Evolutionary conservation across 495 filamentous ascomycete genomes (phyloP).

Genomic region (Poronia punctata): DNA sequence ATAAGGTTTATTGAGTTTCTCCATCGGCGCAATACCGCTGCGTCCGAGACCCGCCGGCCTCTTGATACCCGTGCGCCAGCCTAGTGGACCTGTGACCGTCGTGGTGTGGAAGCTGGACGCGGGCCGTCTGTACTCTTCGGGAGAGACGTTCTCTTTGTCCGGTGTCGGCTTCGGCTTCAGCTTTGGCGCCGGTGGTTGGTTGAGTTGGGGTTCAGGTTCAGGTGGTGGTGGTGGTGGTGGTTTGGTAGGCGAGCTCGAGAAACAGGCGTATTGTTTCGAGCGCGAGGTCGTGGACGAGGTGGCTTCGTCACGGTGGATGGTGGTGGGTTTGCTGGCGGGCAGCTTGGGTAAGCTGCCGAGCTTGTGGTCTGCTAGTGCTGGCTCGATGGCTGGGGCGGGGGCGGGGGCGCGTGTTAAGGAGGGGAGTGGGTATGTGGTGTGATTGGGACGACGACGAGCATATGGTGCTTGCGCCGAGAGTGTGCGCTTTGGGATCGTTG

Average conservation of each 20-base stretch:
- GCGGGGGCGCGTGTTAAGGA: slow-evolving; percentile 6
- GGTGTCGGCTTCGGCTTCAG: too few species aligned
- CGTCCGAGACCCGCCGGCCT: slow-evolving; percentile 26
- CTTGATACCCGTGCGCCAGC: slow-evolving; percentile 26
- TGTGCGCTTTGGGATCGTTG: slow-evolving; percentile 12
- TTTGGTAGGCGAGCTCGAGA: slow-evolving; percentile 41
- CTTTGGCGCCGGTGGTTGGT: too few species aligned
- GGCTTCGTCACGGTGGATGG: slow-evolving; percentile 1
- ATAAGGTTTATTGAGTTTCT: slow-evolving; percentile 38
- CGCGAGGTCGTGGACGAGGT: slow-evolving; percentile 11
- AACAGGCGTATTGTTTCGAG: slow-evolving; percentile 37
- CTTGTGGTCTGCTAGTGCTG: slow-evolving; percentile 30
- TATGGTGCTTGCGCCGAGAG: slow-evolving; percentile 5
- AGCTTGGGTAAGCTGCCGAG: slow-evolving; percentile 25
- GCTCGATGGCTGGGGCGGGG: slow-evolving; percentile 24
- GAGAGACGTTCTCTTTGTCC: slow-evolving; percentile 22
- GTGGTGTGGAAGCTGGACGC: slow-evolving; percentile 37
- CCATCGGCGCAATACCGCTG: slow-evolving; percentile 31
- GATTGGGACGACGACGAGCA: slow-evolving; percentile 1
- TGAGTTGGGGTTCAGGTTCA: too few species aligned
- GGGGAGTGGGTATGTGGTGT: slow-evolving; percentile 2
- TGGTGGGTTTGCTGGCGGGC: slow-evolving; percentile 9
- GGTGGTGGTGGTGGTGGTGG: slow-evolving; percentile 6
- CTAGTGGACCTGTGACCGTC: slow-evolving; percentile 25
- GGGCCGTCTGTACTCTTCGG: slow-evolving; percentile 26